Evolutionary conservation across 2,329 filamentous ascomycete genomes (phyloP).

Genomic region (Diplodia seriata): DNA sequence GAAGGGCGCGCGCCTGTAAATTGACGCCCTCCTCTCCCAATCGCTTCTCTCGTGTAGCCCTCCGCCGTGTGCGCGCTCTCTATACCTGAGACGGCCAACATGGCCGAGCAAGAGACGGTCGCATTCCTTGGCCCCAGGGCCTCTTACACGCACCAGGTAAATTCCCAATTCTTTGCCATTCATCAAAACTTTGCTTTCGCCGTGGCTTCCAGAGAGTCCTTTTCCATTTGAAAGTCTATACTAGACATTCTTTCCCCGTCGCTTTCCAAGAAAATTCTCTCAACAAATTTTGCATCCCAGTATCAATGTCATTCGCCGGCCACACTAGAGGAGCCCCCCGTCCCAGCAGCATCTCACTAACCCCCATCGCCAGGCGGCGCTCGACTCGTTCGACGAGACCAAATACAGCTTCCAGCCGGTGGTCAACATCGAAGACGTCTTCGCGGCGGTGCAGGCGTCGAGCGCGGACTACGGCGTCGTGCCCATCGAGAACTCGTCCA

Average conservation of each 20-base stretch:
- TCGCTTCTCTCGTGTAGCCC: neutral
- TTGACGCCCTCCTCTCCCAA: neutral
- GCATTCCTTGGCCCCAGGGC: conserved; percentile 69
- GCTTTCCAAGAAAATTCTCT: conserved; percentile 15
- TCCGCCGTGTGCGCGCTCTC: neutral
- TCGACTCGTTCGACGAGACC: conserved; percentile 56
- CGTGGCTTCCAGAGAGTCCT: neutral
- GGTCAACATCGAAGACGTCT: conserved; percentile 70
- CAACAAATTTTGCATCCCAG: neutral
- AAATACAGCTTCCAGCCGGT: conserved; percentile 51
- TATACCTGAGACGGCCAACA: neutral
- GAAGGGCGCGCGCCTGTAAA: conserved; percentile 11
- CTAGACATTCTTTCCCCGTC: neutral
- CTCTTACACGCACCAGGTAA: conserved; percentile 74
- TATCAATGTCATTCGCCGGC: neutral
- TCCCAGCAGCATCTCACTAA: neutral
- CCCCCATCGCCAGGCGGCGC: conserved; percentile 55
- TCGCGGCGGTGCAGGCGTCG: conserved; percentile 75
- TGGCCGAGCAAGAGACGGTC: conserved; percentile 43
- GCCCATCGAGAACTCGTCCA: conserved; percentile 95
- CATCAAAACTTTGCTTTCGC: conserved; percentile 22
- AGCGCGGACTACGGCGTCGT: conserved; percentile 76
- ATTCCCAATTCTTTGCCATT: conserved; percentile 27
- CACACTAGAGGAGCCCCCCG: neutral
- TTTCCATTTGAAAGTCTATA: no score